These are phyloP conservation scores for Corylus americana DNA, from an alignment of 306 rosid species.

Conservation along the genomic window DNA sequence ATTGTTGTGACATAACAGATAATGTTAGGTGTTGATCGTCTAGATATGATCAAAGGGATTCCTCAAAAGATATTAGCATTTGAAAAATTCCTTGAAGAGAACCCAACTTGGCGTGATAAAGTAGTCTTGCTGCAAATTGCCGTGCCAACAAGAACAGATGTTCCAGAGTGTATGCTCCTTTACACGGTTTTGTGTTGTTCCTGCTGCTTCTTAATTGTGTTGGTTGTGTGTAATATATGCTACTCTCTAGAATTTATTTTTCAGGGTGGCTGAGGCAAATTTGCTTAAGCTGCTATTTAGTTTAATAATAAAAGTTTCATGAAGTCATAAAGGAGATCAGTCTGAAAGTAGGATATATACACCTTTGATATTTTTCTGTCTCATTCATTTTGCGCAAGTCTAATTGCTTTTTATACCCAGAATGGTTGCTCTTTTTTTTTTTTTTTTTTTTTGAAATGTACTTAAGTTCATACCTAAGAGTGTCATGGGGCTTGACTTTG, in stretches of 20 bases:
- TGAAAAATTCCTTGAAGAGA: slow-evolving; percentile 90
- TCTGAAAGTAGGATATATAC: background rate
- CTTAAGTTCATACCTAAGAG: background rate
- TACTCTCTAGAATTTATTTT: slow-evolving; percentile 3
- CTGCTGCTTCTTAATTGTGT: slow-evolving; percentile 20
- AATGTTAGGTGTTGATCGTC: slow-evolving; percentile 94
- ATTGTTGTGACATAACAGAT: slow-evolving; percentile 55
- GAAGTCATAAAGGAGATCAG: background rate
- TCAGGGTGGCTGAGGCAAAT: background rate
- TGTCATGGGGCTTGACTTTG: background rate
- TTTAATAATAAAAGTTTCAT: background rate
- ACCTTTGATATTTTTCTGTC: background rate
- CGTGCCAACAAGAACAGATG: slow-evolving; percentile 94
- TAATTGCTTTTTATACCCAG: background rate
- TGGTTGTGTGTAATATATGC: slow-evolving; percentile 21
- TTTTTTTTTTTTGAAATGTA: background rate
- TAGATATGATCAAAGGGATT: slow-evolving; percentile 94
- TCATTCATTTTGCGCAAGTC: background rate
- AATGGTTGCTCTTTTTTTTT: background rate
- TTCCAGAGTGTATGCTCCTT: slow-evolving; percentile 79
- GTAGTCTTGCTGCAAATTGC: slow-evolving; percentile 95
- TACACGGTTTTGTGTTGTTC: slow-evolving; percentile 17
- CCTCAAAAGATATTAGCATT: slow-evolving; percentile 93
- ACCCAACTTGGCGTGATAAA: slow-evolving; percentile 65
- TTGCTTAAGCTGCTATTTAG: background rate